These are phyloP conservation scores for Hortiboletus flavorubellus DNA, from an alignment of 768 basidiomycete genomes.

Conservation along the genomic window DNA sequence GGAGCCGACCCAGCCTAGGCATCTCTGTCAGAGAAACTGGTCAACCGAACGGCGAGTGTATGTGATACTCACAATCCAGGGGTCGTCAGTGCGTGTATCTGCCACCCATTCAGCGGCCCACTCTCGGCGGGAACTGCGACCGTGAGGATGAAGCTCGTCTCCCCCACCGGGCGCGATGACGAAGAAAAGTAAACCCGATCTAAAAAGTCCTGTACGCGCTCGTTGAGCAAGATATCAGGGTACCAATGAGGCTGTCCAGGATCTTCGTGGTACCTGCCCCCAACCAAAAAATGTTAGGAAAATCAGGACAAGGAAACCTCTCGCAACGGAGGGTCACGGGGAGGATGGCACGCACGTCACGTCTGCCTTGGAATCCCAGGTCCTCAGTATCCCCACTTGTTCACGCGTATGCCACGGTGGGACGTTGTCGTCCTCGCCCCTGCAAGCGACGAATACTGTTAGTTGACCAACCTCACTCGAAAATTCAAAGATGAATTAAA, in stretches of 20 bases:
- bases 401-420: constrained; percentile 83
- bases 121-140: constrained; percentile 65
- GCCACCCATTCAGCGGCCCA: constrained; percentile 70
- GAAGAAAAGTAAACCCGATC: constrained; percentile 29
- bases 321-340: neutral
- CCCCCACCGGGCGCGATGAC: neutral
- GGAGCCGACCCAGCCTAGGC: constrained; percentile 21
- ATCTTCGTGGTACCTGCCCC: constrained; percentile 61
- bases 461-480: neutral
- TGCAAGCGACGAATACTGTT: constrained; percentile 24
- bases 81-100: constrained; percentile 51
- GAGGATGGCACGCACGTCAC: constrained; percentile 42
- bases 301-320: neutral
- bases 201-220: constrained; percentile 55
- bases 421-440: constrained; percentile 81
- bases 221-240: constrained; percentile 51
- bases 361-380: constrained; percentile 53
- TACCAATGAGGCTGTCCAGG: constrained; percentile 70
- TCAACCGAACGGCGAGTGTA: neutral
- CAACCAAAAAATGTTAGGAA: neutral
- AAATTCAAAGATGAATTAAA: neutral
- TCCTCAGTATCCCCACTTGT: constrained; percentile 52
- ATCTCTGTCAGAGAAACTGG: neutral
- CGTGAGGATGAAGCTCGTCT: constrained; percentile 62
- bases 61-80: constrained; percentile 62